Base-by-base conservation (phyloP, 441 rosid genomes). In the Bocquillonia castaneifolia region DNA sequence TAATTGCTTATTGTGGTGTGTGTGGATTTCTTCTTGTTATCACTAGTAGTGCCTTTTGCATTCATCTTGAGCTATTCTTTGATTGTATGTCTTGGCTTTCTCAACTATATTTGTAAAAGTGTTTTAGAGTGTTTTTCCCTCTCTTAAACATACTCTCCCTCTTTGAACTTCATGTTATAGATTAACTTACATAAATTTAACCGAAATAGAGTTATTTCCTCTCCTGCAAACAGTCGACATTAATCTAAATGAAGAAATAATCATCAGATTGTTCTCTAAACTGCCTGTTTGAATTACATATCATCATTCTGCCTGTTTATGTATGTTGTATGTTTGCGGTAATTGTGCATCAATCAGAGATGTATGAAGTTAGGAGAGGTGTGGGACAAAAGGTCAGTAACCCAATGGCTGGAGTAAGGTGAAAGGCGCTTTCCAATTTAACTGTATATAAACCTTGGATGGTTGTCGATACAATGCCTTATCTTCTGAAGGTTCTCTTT, bases 371-470 rank as follows among this genome's bases (percentile, higher is more conserved):
- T 6, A n/a, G n/a, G 32, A 8, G 48, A 40, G n/a, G 47, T n/a
- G 13, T 7, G 9, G n/a, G 10, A 44, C 17, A 10, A 25, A 28
- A 45, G 45, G 0, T 6, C 37, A 29, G 6, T 60, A 2, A 37
- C 50, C 50, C n/a, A 25, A 39, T 14, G 26, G 51, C 65, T 61
- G 15, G 65, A 61, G 52, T 42, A 23, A 14, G 32, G 44, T 60
- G n/a, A 23, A 40, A 25, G 22, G 52, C 17, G 25, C 15, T 14
- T 5, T 64, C 20, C 47, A n/a, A n/a, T n/a, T n/a, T n/a, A 22
- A 51, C 59, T 64, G 23, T 23, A 54, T 7, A 36, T 5, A 8
- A 29, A 63, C 48, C 57, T 48, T 14, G 15, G 14, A n/a, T 63
- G 66, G 23, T 25, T 23, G 23, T 23, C n/a, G 13, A 20, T 29